Base-by-base conservation (phyloP, 306 rosid genomes). In the Chamaecrista fasciculata region DNA sequence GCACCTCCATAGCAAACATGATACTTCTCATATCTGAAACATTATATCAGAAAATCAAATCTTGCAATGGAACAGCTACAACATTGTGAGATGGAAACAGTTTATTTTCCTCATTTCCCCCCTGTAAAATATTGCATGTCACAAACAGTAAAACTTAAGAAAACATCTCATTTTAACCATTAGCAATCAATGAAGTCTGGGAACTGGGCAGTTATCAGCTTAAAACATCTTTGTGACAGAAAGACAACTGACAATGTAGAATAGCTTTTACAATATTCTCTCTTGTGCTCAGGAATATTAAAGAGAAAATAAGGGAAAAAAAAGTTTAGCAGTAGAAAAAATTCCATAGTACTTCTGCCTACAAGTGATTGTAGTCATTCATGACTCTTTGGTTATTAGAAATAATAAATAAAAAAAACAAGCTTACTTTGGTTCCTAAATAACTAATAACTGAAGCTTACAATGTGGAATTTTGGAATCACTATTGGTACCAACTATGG, bases 11-110 rank as follows among this genome's bases (percentile, higher is more conserved):
- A 74, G 71, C 29, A 83, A 68, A 72, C 96, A 76, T 94, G 98
- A 66, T 94, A 94, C 77, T 94, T 94, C 87, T 94, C 98, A 62
- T 94, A 94, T 92, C 98, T 94, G 84, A 71, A 62, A 55, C 80
- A 84, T 66, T 40, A 56, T 51, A 70, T 46, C 39, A 67, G 49
- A 52, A 65, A 29, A 59, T 44, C 47, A 43, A 26, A 64, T 46
- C 46, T 15, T 19, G 39, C 62, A 67, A 23, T 33, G 62, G 34
- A 71, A 25, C 21, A 29, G 21, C 61, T 55, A 48, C 5, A 55
- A 47, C 8, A 68, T 62, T 51, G 33, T 62, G 15, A 19, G 11
- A 51, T 2, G 2, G 12, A 26, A 51, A 40, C n/a, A 6, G 29
- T 31, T 29, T 10, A 36, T 15, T 25, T 43, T 24, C 34, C 44